phyloP scores from a whole-genome alignment of 495 filamentous ascomycete species.

The Tetracladium marchalianum region DNA sequence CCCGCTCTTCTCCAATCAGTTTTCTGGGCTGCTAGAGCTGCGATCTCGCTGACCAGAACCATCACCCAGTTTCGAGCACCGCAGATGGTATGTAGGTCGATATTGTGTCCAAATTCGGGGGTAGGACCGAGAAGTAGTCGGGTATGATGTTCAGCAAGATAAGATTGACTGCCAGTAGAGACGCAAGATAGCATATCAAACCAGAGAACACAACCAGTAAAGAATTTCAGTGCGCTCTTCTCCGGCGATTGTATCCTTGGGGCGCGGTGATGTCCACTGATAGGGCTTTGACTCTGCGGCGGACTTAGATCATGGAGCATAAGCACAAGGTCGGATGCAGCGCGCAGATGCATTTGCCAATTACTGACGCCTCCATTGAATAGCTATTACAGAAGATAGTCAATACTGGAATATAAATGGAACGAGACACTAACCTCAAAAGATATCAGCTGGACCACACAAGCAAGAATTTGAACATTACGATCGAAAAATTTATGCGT shows the following conservation, averaged over 20 bases:
- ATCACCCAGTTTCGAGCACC: neutral
- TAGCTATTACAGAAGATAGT: neutral
- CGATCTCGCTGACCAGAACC: neutral
- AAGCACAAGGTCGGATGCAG: neutral
- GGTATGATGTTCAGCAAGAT: neutral
- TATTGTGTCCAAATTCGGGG: neutral
- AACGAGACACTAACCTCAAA: constrained; percentile 1
- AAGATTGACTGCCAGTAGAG: neutral
- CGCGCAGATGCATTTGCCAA: constrained; percentile 3
- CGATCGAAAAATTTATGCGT: neutral
- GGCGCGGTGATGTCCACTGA: neutral
- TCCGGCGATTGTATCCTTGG: neutral
- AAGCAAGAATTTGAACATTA: constrained; percentile 8
- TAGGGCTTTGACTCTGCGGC: too few species aligned
- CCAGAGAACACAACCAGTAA: neutral
- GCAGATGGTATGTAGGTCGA: neutral
- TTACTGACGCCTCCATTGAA: constrained; percentile 2
- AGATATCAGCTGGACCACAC: constrained; percentile 6
- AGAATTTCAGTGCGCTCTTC: constrained; percentile 1
- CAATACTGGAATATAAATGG: neutral
- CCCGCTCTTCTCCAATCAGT: neutral
- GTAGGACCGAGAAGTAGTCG: neutral
- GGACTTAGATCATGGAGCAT: neutral
- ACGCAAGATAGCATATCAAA: neutral
- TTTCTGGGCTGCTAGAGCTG: neutral